Conservation (phyloP, 176 grass and related monocot genomes). For the Chloris gayana region DNA sequence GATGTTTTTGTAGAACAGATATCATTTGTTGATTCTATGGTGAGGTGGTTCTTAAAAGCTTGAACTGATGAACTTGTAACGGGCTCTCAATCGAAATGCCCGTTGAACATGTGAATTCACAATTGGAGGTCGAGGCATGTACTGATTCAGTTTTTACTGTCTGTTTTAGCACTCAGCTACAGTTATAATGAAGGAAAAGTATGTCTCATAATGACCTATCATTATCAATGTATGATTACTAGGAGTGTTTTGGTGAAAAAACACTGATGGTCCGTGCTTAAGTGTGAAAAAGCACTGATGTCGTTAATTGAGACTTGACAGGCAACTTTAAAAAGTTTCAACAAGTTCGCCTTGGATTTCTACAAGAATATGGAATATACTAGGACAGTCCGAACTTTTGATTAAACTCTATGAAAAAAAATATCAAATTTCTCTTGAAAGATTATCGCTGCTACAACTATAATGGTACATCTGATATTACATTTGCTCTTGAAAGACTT, state of each 20-base stretch:
- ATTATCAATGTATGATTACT: not conserved
- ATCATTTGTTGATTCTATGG: constrained; percentile 50
- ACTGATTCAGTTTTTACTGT: not conserved
- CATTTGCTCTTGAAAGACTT: too few relatives aligned
- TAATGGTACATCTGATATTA: too few relatives aligned
- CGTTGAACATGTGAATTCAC: constrained; percentile 8
- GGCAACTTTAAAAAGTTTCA: too few relatives aligned
- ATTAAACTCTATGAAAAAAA: too few relatives aligned
- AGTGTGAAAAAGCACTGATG: too few relatives aligned
- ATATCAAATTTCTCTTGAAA: too few relatives aligned
- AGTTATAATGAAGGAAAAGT: not conserved
- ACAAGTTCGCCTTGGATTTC: too few relatives aligned
- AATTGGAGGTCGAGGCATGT: not conserved
- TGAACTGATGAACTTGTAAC: constrained; percentile 10
- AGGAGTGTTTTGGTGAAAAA: not conserved
- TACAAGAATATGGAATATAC: too few relatives aligned
- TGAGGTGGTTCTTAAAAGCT: constrained; percentile 22
- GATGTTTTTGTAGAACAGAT: constrained; percentile 42
- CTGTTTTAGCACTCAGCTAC: not conserved
- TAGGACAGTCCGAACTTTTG: too few relatives aligned
- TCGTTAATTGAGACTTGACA: too few relatives aligned
- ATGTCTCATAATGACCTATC: not conserved
- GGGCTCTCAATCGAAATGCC: not conserved
- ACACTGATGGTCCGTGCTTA: not conserved
- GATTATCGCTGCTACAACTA: too few relatives aligned